Evolutionary conservation across 2,329 filamentous ascomycete species (phyloP).

Genomic region (Colletotrichum costaricense): DNA sequence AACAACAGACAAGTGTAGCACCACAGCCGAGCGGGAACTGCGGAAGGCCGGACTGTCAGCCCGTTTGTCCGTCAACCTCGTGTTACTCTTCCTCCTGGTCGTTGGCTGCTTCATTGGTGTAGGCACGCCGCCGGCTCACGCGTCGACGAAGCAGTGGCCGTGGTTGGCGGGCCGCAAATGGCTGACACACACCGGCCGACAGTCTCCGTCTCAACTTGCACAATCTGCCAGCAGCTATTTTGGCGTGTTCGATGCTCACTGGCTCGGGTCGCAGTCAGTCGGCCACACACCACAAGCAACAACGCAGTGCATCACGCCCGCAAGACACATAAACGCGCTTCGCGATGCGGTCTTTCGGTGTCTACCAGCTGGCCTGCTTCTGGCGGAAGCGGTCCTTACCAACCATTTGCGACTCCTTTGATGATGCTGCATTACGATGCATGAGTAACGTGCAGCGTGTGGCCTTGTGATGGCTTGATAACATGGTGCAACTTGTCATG

Average conservation of each 20-base stretch:
- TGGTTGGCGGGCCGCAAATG: constrained; percentile 10
- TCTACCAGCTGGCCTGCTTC: constrained; percentile 7
- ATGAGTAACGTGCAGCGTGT: constrained; percentile 32
- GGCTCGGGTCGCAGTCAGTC: constrained; percentile 1
- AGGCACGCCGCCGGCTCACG: background rate
- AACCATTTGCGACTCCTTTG: constrained; percentile 27
- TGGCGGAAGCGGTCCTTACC: constrained; percentile 26
- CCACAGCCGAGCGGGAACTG: constrained; percentile 12
- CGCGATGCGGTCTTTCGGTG: constrained; percentile 10
- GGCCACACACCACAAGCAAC: constrained; percentile 5
- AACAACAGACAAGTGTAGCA: background rate
- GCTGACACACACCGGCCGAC: constrained; percentile 23
- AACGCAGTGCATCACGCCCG: constrained; percentile 6
- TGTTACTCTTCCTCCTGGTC: background rate
- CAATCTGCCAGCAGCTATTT: constrained; percentile 11
- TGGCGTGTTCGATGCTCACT: constrained; percentile 27
- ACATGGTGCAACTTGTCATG: constrained; percentile 18
- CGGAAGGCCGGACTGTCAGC: constrained; percentile 22
- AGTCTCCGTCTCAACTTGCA: constrained; percentile 3
- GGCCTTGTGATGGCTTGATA: constrained; percentile 18
- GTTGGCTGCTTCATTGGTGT: constrained; percentile 26
- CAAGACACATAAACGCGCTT: constrained; percentile 13
- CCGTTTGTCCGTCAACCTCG: constrained; percentile 5
- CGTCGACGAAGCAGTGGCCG: background rate
- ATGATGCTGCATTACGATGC: constrained; percentile 29